These are phyloP conservation scores for Fusarium paranaense DNA, from an alignment of 2,329 filamentous ascomycete species.

Conservation along the genomic window DNA sequence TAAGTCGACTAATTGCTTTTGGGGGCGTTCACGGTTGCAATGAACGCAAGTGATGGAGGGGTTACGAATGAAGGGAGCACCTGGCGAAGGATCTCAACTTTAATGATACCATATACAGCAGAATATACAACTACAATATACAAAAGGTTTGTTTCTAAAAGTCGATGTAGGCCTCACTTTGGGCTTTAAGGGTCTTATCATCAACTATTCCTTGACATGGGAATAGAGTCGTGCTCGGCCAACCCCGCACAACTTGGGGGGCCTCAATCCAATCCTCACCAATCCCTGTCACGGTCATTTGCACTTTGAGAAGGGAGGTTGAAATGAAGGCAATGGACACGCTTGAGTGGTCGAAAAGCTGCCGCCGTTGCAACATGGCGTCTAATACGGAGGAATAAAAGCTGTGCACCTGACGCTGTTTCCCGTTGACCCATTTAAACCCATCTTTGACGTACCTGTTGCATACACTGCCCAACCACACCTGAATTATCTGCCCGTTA, in stretches of 20 bases:
- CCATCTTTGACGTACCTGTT: background rate
- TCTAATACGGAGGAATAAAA: background rate
- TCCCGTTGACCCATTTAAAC: background rate
- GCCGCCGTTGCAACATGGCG: background rate
- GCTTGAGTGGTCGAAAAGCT: background rate
- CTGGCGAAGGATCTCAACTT: background rate
- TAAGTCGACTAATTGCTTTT: background rate
- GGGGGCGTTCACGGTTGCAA: background rate
- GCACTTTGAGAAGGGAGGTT: background rate
- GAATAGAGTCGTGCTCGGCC: background rate
- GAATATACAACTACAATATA: background rate
- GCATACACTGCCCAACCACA: background rate
- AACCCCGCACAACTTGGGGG: background rate
- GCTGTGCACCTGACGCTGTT: background rate
- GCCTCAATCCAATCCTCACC: background rate
- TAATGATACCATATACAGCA: background rate
- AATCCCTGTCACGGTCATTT: background rate
- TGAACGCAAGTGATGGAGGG: background rate
- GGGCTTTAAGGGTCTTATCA: background rate
- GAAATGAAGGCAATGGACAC: background rate
- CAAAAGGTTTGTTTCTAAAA: background rate
- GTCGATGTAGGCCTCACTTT: background rate
- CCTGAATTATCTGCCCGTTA: background rate
- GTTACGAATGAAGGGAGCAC: background rate
- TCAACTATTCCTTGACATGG: background rate